Percentiles rank a stretch among this genome's conserved stretches.
Evolutionary conservation across 768 basidiomycete genomes (phyloP).

Genomic region (Lentinula sp.): DNA sequence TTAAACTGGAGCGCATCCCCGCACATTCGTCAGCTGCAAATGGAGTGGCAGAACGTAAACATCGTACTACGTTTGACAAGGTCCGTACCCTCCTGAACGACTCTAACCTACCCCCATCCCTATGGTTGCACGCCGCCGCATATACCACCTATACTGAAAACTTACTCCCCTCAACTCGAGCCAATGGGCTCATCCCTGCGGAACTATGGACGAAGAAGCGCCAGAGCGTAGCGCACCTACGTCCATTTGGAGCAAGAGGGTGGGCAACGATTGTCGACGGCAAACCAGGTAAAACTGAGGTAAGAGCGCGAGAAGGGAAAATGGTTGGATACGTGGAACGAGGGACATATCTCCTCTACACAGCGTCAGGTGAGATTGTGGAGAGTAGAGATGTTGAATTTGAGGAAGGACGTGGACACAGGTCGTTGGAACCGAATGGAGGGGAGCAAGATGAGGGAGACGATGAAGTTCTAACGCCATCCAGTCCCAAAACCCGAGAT

Average conservation of each 20-base stretch:
- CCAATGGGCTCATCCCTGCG: background rate
- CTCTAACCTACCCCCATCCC: too few relatives aligned
- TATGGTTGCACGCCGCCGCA: too few relatives aligned
- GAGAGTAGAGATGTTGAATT: background rate
- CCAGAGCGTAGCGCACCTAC: background rate
- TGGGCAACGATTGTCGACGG: too few relatives aligned
- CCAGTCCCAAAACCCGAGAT: background rate
- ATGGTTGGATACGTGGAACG: background rate
- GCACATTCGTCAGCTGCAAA: background rate
- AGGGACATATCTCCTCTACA: background rate
- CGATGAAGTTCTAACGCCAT: background rate
- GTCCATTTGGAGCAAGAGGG: background rate
- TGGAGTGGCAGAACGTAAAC: too few relatives aligned
- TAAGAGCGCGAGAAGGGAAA: background rate
- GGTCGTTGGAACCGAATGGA: background rate
- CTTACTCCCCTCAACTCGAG: background rate
- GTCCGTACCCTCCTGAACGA: too few relatives aligned
- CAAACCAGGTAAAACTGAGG: background rate
- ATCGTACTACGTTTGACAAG: too few relatives aligned
- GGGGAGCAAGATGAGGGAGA: background rate
- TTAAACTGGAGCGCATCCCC: background rate
- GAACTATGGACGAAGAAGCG: background rate
- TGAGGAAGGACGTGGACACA: background rate
- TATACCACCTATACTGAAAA: background rate
- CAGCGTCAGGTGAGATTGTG: background rate